phyloP scores from a whole-genome alignment of 176 grass and related monocot genomes.

The Tuctoria greenei region DNA sequence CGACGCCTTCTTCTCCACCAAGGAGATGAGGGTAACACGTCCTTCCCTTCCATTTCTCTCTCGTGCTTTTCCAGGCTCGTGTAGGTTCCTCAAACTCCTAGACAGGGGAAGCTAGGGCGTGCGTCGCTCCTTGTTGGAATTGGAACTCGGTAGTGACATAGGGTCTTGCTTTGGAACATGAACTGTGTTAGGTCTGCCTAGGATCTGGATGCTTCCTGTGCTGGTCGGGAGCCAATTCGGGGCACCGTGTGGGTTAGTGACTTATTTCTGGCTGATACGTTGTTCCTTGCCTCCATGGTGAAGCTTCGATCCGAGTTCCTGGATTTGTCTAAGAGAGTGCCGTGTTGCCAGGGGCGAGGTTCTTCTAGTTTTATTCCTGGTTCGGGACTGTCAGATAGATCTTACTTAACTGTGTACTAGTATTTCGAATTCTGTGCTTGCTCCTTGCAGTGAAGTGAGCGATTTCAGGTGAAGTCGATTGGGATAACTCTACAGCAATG shows the following conservation, averaged over 20 bases:
- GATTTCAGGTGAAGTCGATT: background rate
- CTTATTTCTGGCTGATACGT: background rate
- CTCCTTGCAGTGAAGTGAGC: background rate
- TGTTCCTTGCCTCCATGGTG: background rate
- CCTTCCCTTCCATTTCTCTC: background rate
- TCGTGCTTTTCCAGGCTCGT: background rate
- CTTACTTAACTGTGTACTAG: background rate
- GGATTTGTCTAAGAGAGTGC: background rate
- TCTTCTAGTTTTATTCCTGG: background rate
- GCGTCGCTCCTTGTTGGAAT: background rate
- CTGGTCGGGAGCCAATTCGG: background rate
- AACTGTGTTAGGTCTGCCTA: background rate
- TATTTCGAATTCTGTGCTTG: background rate
- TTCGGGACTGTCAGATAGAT: background rate
- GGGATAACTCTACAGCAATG: background rate
- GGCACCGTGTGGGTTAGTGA: background rate
- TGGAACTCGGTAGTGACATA: background rate
- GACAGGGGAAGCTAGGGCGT: background rate
- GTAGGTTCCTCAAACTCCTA: background rate
- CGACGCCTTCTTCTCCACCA: slow-evolving; percentile 88
- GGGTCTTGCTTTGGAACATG: background rate
- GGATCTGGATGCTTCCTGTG: background rate
- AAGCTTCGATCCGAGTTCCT: slow-evolving; percentile 21
- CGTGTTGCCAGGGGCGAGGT: background rate
- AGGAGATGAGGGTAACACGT: slow-evolving; percentile 74